Conservation (phyloP, 495 filamentous ascomycete genomes). For the Penicillium odoratum region DNA sequence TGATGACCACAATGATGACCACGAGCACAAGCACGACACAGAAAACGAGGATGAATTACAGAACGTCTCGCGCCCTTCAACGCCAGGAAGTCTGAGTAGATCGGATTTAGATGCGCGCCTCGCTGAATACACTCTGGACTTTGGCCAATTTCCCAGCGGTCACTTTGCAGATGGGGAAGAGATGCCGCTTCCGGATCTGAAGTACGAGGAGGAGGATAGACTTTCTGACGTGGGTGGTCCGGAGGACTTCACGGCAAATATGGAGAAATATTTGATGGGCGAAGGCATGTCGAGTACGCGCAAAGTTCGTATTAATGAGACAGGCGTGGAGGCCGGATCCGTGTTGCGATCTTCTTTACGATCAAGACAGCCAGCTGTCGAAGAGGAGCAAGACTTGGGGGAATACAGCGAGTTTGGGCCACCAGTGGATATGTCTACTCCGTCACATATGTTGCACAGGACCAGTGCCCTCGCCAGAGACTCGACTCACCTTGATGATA, state of each 20-base stretch:
- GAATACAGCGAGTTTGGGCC: slow-evolving; percentile 50
- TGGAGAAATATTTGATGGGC: slow-evolving; percentile 51
- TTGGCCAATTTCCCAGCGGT: slow-evolving; percentile 44
- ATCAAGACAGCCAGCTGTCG: slow-evolving; percentile 32
- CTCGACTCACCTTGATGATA: slow-evolving; percentile 42
- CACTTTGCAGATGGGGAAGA: slow-evolving; percentile 33
- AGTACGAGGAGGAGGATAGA: slow-evolving; percentile 31
- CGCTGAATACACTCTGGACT: slow-evolving; percentile 49
- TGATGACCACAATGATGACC: slow-evolving; percentile 2
- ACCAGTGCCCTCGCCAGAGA: slow-evolving; percentile 30
- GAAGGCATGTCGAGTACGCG: slow-evolving; percentile 27
- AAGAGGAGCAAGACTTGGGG: slow-evolving; percentile 37
- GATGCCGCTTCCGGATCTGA: slow-evolving; percentile 28
- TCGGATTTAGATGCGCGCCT: slow-evolving; percentile 45
- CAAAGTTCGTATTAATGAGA: slow-evolving; percentile 19
- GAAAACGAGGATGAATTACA: slow-evolving; percentile 19
- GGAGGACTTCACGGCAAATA: slow-evolving; percentile 52
- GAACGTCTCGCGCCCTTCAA: slow-evolving; percentile 22
- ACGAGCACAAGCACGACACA: background rate
- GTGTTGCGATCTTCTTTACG: slow-evolving; percentile 16
- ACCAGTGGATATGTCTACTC: slow-evolving; percentile 50
- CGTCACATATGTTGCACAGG: slow-evolving; percentile 44
- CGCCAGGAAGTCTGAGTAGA: slow-evolving; percentile 28
- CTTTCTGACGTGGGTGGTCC: slow-evolving; percentile 52
- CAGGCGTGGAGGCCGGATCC: slow-evolving; percentile 17